A percentile compares a stretch with the other conserved stretches of the same genome.
Evolutionary conservation across 2,329 filamentous ascomycete genomes (phyloP).

Genomic region (Magnaporthiopsis rhizophila): DNA sequence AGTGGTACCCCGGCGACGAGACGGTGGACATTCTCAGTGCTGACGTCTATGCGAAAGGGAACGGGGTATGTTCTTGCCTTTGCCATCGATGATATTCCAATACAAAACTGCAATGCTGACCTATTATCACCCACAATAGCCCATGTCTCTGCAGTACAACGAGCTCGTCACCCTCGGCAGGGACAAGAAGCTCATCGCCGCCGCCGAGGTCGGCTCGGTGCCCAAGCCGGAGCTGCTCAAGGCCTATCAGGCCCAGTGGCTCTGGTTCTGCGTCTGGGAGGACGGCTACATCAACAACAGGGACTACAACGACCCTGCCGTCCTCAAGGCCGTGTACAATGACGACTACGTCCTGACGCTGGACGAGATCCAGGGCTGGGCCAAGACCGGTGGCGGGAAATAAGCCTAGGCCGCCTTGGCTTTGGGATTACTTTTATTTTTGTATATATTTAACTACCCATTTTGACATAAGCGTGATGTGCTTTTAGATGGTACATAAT

Average conservation of each 20-base stretch:
- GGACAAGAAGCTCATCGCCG: constrained; percentile 39
- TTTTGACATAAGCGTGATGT: neutral
- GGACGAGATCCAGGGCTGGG: constrained; percentile 27
- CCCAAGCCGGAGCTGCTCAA: constrained; percentile 32
- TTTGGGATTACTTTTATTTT: neutral
- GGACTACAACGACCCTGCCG: constrained; percentile 30
- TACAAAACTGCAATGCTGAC: neutral
- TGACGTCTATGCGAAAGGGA: constrained; percentile 35
- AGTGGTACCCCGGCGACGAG: constrained; percentile 39
- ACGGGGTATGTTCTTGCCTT: constrained; percentile 25
- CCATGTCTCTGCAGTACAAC: constrained; percentile 35
- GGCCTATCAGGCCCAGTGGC: constrained; percentile 38
- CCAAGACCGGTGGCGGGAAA: neutral
- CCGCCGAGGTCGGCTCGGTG: constrained; percentile 37
- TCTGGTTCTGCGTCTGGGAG: constrained; percentile 38
- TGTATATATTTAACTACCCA: neutral
- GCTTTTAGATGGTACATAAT: too few species aligned
- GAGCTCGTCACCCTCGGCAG: constrained; percentile 30
- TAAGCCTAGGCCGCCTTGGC: neutral
- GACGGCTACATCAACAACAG: constrained; percentile 33
- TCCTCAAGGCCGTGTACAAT: constrained; percentile 29
- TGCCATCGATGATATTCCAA: neutral
- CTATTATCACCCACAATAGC: constrained; percentile 15
- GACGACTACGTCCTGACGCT: constrained; percentile 25
- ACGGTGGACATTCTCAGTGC: constrained; percentile 38